Base-by-base conservation (phyloP, 1,139 yeast genomes). In the Suhomyces maxii region DNA sequence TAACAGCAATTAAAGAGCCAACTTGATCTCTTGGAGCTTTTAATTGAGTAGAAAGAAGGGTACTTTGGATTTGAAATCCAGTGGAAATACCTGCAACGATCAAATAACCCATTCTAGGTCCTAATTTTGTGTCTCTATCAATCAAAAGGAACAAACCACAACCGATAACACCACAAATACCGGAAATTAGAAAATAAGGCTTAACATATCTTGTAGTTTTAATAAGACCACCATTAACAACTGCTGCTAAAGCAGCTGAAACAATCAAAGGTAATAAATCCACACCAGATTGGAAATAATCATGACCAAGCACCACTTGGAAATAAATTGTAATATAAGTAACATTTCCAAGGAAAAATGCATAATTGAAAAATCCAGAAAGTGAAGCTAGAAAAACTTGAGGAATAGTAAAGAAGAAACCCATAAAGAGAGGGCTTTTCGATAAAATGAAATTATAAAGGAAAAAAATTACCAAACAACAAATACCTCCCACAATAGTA, bases 301-400 rank as follows among this genome's bases (percentile, higher is more conserved):
- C 40, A 12, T 53, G 58, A 26, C 49, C 39, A 42, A 48, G 53
- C 7, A 61, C 53, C 26, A 60, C 59, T 45, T 61, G 65, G 40
- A 58, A 60, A 47, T 59, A 61, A 11, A 59, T 54, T n/a, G 64
- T 54, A 8, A 61, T 42, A 45, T 58, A 60, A 12, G 55, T 59
- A 34, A 53, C 45, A 37, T 51, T 34, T 10, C 53, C 54, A 44
- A 59, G 39, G 48, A 61, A 60, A 38, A 53, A 54, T 10, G 53
- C 53, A 41, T 50, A 59, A 40, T 50, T 56, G 49, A 55, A 58
- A 11, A 53, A 44, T 10, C 46, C 50, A n/a, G 50, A 39, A 13
- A 39, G 23, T 1, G 56, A 43, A 0, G 62, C 52, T 8, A 52
- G 50, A 25, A 53, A 7, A 7, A 59, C 53, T 34, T 56, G 59